Base-by-base conservation (phyloP, 1,284 basidiomycete species). In the Ganoderma multipileum region DNA sequence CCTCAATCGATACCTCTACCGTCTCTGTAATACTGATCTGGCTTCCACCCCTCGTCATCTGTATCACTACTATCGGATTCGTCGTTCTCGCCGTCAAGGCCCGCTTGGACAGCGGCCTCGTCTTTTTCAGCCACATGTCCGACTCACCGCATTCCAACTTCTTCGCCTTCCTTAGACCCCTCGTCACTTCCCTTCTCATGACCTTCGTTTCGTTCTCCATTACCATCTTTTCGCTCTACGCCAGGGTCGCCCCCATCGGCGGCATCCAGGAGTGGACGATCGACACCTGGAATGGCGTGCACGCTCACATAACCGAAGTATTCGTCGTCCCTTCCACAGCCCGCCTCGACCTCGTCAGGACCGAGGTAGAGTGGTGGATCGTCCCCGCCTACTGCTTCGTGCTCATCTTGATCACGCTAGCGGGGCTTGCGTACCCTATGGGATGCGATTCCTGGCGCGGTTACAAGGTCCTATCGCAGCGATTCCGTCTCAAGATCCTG, bases 1-100 rank as follows among this genome's bases (percentile, higher is more conserved):
- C 90, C 1, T 83, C 90, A 0, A 83, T 85, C 18, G 87, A 89
- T 75, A 82, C 84, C 61, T 88, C 89, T 2, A 72, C 83, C 1
- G 77, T 85, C 11, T 82, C 86, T 0, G 76, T 91, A 68, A 76
- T 88, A 63, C 72, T 93, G 55, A 82, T 91, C 63, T 89, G 85
- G 84, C 70, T 88, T 30, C 89, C 89, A 7, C 89, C 87, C 4
- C 75, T 90, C 33, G 44, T 87, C 39, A 72, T 90, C 54, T 86
- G 83, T 70, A 72, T 76, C 39, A 74, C 79, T 50, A 82, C 86
- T 1, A 75, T 87, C 41, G 66, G 81, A 33, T 84, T 81, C 50
- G 82, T 81, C 54, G 80, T 85, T 83, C 67, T 74, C 23, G 66
- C 69, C 38, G n/a, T 66, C 50, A 62, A 64, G 44, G 55, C 58